These are phyloP conservation scores for Mortierella alpina DNA, from an alignment of 192 early-diverging fungal genomes.

Conservation along the genomic window DNA sequence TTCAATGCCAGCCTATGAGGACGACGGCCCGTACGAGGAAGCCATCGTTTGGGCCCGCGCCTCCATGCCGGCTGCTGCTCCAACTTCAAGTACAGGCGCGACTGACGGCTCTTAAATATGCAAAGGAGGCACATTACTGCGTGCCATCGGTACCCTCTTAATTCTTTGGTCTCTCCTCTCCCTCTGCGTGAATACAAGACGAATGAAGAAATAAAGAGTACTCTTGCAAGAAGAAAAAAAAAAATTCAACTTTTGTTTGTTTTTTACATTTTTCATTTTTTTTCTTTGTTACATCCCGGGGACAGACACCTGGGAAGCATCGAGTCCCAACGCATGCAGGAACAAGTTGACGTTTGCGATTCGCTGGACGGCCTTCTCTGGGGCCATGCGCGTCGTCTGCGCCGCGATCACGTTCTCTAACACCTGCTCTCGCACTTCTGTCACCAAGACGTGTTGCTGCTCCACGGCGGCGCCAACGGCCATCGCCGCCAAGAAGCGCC, in stretches of 20 bases:
- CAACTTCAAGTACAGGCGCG: too few relatives aligned
- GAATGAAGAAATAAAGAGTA: background rate
- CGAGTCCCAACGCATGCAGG: conserved; percentile 93
- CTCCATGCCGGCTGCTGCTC: too few relatives aligned
- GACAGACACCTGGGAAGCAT: conserved; percentile 79
- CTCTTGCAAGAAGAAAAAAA: conserved; percentile 12
- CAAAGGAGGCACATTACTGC: too few relatives aligned
- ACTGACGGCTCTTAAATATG: too few relatives aligned
- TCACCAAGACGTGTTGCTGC: conserved; percentile 92
- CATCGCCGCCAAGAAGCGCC: conserved; percentile 98
- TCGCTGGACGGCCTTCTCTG: conserved; percentile 69
- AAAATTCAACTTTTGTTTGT: background rate
- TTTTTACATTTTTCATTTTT: background rate
- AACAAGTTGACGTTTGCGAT: conserved; percentile 94
- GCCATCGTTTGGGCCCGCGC: conserved; percentile 21
- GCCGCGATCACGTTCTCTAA: conserved; percentile 80
- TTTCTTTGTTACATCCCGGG: conserved; percentile 41
- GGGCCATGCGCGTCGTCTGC: conserved; percentile 66
- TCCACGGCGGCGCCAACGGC: conserved; percentile 94
- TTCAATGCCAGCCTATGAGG: too few relatives aligned
- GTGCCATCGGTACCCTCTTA: too few relatives aligned
- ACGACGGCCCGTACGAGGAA: conserved; percentile 26
- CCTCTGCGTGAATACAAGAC: background rate
- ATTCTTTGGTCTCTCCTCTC: background rate
- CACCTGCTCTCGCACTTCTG: conserved; percentile 88